phyloP scores from a whole-genome alignment of 495 filamentous ascomycete genomes.

The Wilcoxina mikolae region DNA sequence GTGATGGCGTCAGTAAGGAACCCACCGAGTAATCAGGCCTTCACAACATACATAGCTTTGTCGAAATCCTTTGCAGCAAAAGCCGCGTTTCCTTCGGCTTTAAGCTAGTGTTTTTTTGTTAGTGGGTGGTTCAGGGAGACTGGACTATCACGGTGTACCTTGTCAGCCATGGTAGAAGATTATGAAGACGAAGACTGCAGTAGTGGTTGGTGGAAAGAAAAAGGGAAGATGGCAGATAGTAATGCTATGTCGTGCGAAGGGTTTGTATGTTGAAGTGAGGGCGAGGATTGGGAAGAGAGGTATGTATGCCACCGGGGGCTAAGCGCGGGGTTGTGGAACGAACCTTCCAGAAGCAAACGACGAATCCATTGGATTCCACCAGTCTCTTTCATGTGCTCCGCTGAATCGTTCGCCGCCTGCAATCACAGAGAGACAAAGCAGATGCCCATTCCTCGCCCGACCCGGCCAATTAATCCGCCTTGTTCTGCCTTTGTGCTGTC shows the following conservation, averaged over 20 bases:
- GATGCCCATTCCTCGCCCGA: too few relatives aligned
- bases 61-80: constrained; percentile 93
- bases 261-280: background rate
- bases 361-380: background rate
- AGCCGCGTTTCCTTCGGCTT: constrained; percentile 95
- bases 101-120: constrained; percentile 39
- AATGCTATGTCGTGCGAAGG: background rate
- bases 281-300: background rate
- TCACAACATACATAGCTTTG: constrained; percentile 69
- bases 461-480: too few relatives aligned
- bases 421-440: too few relatives aligned
- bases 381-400: too few relatives aligned
- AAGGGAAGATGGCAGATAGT: background rate
- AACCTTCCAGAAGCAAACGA: constrained; percentile 2
- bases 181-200: background rate
- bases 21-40: constrained; percentile 7
- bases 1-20: background rate
- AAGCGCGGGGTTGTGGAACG: constrained; percentile 3
- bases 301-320: background rate
- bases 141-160: background rate
- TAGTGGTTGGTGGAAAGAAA: background rate
- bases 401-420: too few relatives aligned
- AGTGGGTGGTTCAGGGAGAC: background rate
- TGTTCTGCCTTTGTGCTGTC: too few relatives aligned
- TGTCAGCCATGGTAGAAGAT: background rate